Evolutionary conservation across 345 rosid species (phyloP).

Genomic region (Corchorus olitorius): DNA sequence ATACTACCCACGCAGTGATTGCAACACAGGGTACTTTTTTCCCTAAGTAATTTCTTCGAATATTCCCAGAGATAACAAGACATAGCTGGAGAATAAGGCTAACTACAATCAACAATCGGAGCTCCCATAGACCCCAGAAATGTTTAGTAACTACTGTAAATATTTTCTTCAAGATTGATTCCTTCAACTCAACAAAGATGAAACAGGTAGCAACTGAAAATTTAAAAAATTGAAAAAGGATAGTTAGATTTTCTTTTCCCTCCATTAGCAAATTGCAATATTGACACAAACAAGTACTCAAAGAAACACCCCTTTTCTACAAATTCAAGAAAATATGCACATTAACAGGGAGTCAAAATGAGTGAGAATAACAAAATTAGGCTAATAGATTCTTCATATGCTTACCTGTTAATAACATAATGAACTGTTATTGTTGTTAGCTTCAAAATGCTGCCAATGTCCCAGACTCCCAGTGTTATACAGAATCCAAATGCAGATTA

Average conservation of each 20-base stretch:
- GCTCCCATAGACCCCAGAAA: conserved; percentile 34
- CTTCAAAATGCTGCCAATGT: background rate
- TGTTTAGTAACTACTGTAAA: background rate
- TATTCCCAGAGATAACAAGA: conserved; percentile 16
- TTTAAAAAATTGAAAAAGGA: background rate
- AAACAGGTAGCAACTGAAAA: conserved; percentile 7
- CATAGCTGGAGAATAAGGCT: conserved; percentile 30
- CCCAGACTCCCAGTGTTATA: background rate
- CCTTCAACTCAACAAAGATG: background rate
- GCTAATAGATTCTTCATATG: background rate
- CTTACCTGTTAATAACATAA: conserved; percentile 4
- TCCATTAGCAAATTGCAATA: background rate
- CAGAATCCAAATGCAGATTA: background rate
- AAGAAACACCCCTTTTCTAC: background rate
- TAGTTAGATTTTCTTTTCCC: background rate
- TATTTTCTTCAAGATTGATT: background rate
- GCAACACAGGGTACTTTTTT: background rate
- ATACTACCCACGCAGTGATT: conserved; percentile 27
- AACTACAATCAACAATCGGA: conserved; percentile 18
- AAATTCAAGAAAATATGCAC: background rate
- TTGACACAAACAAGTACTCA: background rate
- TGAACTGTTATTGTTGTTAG: background rate
- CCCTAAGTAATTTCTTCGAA: conserved; percentile 17
- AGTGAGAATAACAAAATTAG: background rate
- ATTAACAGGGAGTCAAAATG: background rate